These are phyloP conservation scores for Lasiosphaeria hispida DNA, from an alignment of 495 filamentous ascomycete species.

Conservation along the genomic window DNA sequence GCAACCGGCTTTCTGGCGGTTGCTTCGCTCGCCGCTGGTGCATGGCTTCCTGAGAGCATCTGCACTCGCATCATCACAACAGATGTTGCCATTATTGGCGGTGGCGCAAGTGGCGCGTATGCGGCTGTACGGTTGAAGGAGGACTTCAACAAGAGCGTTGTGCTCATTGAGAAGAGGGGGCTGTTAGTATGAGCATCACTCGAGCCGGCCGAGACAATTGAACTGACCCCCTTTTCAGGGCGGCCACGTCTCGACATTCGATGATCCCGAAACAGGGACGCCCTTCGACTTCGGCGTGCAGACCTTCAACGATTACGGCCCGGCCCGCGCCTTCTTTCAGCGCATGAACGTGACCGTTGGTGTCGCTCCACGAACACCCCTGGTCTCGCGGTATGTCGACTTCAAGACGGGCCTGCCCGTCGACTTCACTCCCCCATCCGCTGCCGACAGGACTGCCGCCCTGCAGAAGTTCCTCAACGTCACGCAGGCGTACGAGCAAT, in stretches of 20 bases:
- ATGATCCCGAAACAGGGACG: constrained; percentile 32
- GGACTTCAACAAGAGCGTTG: constrained; percentile 38
- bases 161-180: constrained; percentile 40
- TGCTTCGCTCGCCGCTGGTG: background rate
- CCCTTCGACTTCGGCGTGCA: constrained; percentile 44
- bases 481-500: constrained; percentile 35
- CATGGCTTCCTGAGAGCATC: background rate
- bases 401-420: constrained; percentile 37
- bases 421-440: constrained; percentile 18
- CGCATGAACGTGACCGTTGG: constrained; percentile 37
- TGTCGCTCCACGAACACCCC: constrained; percentile 13
- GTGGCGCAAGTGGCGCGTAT: constrained; percentile 47
- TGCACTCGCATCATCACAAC: constrained; percentile 12
- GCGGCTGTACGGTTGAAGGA: constrained; percentile 44
- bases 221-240: constrained; percentile 27
- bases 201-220: too few species aligned
- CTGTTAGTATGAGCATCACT: constrained; percentile 31
- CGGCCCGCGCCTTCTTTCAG: constrained; percentile 29
- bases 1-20: background rate
- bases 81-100: constrained; percentile 44
- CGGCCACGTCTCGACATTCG: constrained; percentile 44
- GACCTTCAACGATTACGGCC: constrained; percentile 28
- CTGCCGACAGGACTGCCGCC: constrained; percentile 28
- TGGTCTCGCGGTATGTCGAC: constrained; percentile 37
- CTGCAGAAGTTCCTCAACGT: constrained; percentile 37